A percentile compares a stretch with the other conserved stretches of the same genome.
phyloP scores from a whole-genome alignment of 2,329 filamentous ascomycete genomes.

The Alternaria novae-zelandiae region DNA sequence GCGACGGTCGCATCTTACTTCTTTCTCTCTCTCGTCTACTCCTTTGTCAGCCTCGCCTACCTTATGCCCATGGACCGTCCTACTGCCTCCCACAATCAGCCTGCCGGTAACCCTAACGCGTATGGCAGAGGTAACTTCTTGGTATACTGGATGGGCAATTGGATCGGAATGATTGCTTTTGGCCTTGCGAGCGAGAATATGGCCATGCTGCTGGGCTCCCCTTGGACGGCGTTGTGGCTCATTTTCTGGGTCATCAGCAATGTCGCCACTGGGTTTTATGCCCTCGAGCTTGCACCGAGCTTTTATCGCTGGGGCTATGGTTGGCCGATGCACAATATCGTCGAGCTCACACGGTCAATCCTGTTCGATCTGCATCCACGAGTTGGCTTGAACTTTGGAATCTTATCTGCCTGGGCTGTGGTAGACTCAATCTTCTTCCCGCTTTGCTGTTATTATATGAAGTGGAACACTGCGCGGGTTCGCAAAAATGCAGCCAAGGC shows the following conservation, averaged over 20 bases:
- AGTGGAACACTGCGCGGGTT: slow-evolving; percentile 45
- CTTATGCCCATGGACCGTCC: slow-evolving; percentile 64
- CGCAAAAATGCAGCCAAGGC: slow-evolving; percentile 30
- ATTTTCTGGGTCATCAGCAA: slow-evolving; percentile 74
- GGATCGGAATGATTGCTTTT: slow-evolving; percentile 66
- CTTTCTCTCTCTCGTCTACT: slow-evolving; percentile 67
- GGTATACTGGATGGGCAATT: slow-evolving; percentile 70
- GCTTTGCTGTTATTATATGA: slow-evolving; percentile 52
- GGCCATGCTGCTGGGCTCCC: slow-evolving; percentile 66
- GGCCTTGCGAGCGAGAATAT: slow-evolving; percentile 70
- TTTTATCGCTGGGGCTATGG: slow-evolving; percentile 70
- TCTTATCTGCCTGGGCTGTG: slow-evolving; percentile 64
- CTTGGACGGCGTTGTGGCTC: slow-evolving; percentile 67
- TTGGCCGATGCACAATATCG: slow-evolving; percentile 68
- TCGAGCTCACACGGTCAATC: slow-evolving; percentile 64
- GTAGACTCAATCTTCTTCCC: slow-evolving; percentile 63
- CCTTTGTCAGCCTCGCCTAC: slow-evolving; percentile 66
- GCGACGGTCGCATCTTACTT: slow-evolving; percentile 65
- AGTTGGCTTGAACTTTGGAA: slow-evolving; percentile 66
- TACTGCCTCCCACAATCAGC: slow-evolving; percentile 52
- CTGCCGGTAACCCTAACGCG: slow-evolving; percentile 57
- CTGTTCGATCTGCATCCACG: slow-evolving; percentile 65
- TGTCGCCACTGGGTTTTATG: slow-evolving; percentile 66
- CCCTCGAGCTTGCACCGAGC: slow-evolving; percentile 60
- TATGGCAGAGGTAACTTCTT: slow-evolving; percentile 65